Evolutionary conservation across 129 eudicot species (phyloP).

Genomic region (Smallanthus sonchifolius): DNA sequence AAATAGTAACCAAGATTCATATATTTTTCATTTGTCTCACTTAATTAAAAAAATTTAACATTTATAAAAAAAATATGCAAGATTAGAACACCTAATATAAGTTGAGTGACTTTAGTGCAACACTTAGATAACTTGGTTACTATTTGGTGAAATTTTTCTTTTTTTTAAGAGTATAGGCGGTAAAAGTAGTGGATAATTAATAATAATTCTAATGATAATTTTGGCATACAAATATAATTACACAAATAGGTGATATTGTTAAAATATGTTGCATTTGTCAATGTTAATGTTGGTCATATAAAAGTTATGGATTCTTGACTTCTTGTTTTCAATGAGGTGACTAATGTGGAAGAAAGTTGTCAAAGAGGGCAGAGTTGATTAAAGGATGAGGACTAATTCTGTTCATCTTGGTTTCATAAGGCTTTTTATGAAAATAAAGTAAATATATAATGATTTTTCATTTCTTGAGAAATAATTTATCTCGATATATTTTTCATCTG

Average conservation of each 20-base stretch:
- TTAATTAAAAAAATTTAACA: too few relatives aligned
- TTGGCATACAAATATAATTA: too few relatives aligned
- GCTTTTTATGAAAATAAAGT: not conserved
- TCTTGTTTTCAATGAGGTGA: not conserved
- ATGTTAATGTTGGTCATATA: not conserved
- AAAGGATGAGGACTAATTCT: not conserved
- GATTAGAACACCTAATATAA: too few relatives aligned
- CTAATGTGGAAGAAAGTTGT: not conserved
- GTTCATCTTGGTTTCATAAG: not conserved
- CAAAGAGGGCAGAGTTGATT: not conserved
- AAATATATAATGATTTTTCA: not conserved
- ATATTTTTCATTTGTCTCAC: too few relatives aligned
- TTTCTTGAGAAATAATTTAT: not conserved
- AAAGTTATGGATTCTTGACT: not conserved
- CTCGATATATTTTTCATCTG: not conserved
- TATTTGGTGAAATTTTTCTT: too few relatives aligned
- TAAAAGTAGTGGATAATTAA: too few relatives aligned
- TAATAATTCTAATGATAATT: too few relatives aligned
- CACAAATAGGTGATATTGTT: not conserved
- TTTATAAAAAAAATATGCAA: too few relatives aligned
- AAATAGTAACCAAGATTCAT: too few relatives aligned
- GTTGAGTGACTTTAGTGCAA: too few relatives aligned
- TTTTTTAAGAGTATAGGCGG: too few relatives aligned
- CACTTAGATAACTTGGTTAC: too few relatives aligned
- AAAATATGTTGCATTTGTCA: not conserved